Evolutionary conservation across 2,329 filamentous ascomycete genomes (phyloP), one percentile per base, ranked within the genome.

Genomic region (Coccinonectria pachysandricola): DNA sequence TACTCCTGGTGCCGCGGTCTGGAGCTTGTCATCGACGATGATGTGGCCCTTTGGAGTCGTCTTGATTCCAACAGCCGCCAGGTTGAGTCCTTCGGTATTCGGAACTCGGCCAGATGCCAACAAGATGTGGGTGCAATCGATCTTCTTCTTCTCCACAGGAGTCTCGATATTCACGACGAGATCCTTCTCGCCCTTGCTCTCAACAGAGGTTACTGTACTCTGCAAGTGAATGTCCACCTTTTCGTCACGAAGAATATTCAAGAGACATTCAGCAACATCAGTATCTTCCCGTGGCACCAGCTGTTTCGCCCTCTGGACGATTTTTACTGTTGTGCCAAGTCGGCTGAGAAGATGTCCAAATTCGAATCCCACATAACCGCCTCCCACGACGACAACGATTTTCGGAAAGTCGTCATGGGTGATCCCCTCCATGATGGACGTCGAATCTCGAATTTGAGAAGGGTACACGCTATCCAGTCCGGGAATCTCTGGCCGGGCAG

Each of bases 321-420:
- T 43, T 2, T 60, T 65, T 21, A 71, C 65, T 15, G 57, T 45
- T 3, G 63, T 53, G 1, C 66, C 65, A 9, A 71, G 45, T 11
- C 67, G 53, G 1, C 57, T 49, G 44, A 69, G 65, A 14, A 69
- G 50, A 44, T 71, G 66, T 3, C 56, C 65, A 34, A 70, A 71
- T 37, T 71, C 66, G 8, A 70, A 46, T 2, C 65, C 67, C 16
- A 71, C 54, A 31, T 65, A 65, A 4, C 66, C 65, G 4, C 65
- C 66, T 2, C 67, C 65, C n/a, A 71, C 33, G 2, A 71, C 56
- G 18, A 69, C 45, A 4, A 71, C 50, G 44, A 66, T 62, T 8
- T 49, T 39, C 3, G 67, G 67, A 8, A 67, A 57, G 8, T 47
- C 42, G 10, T 42, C 53, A 4, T 68, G 46, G n/a, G n/a, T n/a